Conservation (phyloP, 2,329 filamentous ascomycete genomes). For the Epichloe gansuensis region DNA sequence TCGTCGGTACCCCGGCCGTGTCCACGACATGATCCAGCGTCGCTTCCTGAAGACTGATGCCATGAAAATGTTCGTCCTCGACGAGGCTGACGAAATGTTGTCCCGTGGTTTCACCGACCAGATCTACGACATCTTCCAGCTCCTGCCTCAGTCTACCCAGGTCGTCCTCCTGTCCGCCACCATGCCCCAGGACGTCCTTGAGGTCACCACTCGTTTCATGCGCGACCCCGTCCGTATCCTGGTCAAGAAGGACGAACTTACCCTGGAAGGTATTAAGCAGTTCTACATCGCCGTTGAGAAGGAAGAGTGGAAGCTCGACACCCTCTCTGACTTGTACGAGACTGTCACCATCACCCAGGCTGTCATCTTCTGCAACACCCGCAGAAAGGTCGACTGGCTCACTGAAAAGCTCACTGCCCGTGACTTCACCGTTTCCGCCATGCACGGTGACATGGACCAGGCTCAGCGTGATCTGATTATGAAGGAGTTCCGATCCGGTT, state of each 20-base stretch:
- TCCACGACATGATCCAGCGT: constrained; percentile 99
- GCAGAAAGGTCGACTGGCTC: constrained; percentile 99
- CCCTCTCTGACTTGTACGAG: constrained; percentile 96
- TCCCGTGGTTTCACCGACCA: constrained; percentile 99
- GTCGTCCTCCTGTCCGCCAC: constrained; percentile 96
- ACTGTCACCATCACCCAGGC: constrained; percentile 99
- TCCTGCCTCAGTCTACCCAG: constrained; percentile 94
- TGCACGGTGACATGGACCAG: constrained; percentile 99
- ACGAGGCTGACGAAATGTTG: constrained; percentile 99
- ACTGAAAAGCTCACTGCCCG: constrained; percentile 97
- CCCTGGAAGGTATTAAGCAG: constrained; percentile 99
- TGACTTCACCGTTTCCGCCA: constrained; percentile 98
- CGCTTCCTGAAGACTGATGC: constrained; percentile 91
- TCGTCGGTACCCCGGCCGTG: constrained; percentile 95
- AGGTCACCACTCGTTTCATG: constrained; percentile 99
- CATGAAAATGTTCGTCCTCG: constrained; percentile 99
- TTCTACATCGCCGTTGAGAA: constrained; percentile 99
- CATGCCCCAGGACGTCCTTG: constrained; percentile 97
- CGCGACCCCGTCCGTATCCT: constrained; percentile 96
- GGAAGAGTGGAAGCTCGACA: constrained; percentile 99
- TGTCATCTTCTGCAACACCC: constrained; percentile 99
- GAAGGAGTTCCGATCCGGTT: constrained; percentile 99
- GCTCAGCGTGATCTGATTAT: constrained; percentile 97
- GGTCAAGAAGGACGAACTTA: constrained; percentile 99
- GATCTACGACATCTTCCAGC: constrained; percentile 99